phyloP scores from a whole-genome alignment of 1,139 yeast species.

The Lodderomyces oxycetoniae region DNA sequence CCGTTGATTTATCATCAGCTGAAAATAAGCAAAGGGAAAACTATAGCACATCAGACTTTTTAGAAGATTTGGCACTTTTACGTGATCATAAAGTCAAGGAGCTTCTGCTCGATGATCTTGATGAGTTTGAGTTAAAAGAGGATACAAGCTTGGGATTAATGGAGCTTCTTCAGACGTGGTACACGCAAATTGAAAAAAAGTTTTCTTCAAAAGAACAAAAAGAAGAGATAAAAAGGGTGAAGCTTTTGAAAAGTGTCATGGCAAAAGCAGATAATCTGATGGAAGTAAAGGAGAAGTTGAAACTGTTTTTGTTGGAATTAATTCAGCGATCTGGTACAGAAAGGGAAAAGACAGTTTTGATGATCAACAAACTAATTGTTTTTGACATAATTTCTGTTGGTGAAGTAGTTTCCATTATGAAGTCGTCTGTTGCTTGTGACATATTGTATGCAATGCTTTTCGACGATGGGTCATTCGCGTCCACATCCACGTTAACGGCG shows the following conservation, averaged over 20 bases:
- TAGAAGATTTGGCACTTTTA: constrained; percentile 25
- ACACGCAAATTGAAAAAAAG: constrained; percentile 4
- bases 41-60: constrained; percentile 25
- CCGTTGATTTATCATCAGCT: constrained; percentile 12
- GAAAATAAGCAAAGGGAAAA: no score
- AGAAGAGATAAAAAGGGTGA: constrained; percentile 12
- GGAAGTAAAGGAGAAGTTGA: not conserved
- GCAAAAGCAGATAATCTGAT: constrained; percentile 2
- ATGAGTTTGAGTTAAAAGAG: no score
- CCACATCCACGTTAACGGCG: not conserved
- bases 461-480: not conserved
- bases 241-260: constrained; percentile 20
- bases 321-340: constrained; percentile 6
- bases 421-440: not conserved
- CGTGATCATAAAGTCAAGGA: constrained; percentile 10
- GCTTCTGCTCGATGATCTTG: constrained; percentile 1
- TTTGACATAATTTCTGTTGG: constrained; percentile 18
- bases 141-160: not conserved
- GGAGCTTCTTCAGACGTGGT: constrained; percentile 5
- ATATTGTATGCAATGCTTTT: not conserved
- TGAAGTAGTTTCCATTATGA: not conserved
- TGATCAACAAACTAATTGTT: constrained; percentile 18
- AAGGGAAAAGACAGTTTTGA: constrained; percentile 4
- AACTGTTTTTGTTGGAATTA: not conserved
- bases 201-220: constrained; percentile 11